A percentile compares a stretch with the other conserved stretches of the same genome.
phyloP scores from a whole-genome alignment of 495 filamentous ascomycete genomes.

The Penicillium samsonianum region DNA sequence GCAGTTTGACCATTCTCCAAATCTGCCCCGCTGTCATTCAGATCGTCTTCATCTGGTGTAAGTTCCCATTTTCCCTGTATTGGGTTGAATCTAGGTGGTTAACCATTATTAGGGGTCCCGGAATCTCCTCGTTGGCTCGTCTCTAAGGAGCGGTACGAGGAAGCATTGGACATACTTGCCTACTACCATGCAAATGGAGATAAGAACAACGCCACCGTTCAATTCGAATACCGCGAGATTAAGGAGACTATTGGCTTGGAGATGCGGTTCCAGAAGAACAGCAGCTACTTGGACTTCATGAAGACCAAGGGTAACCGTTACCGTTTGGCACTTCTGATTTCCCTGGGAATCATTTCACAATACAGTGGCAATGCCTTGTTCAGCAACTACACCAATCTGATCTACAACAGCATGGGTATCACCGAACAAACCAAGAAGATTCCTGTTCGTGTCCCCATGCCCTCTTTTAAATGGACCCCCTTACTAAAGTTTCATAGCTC shows the following conservation, averaged over 20 bases:
- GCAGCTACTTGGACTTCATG: slow-evolving; percentile 57
- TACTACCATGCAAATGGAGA: slow-evolving; percentile 35
- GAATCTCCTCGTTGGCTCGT: slow-evolving; percentile 49
- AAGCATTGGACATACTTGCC: slow-evolving; percentile 36
- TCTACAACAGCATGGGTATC: slow-evolving; percentile 59
- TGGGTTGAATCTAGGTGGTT: background rate
- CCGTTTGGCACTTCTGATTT: slow-evolving; percentile 55
- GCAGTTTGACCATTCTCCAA: slow-evolving; percentile 42
- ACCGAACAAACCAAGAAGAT: slow-evolving; percentile 48
- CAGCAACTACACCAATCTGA: slow-evolving; percentile 56
- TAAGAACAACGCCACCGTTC: slow-evolving; percentile 21
- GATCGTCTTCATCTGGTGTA: slow-evolving; percentile 44
- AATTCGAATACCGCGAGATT: slow-evolving; percentile 33
- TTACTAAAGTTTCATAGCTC: slow-evolving; percentile 11
- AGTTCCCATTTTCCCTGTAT: background rate
- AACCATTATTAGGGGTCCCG: slow-evolving; percentile 31
- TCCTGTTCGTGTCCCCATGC: slow-evolving; percentile 26
- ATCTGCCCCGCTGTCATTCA: slow-evolving; percentile 34
- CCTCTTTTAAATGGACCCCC: background rate
- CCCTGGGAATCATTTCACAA: slow-evolving; percentile 58
- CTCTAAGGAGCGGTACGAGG: slow-evolving; percentile 35
- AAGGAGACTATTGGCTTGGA: slow-evolving; percentile 30
- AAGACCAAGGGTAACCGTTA: slow-evolving; percentile 67
- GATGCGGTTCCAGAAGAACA: slow-evolving; percentile 32
- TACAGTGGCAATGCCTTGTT: slow-evolving; percentile 67